A percentile compares a stretch with the other conserved stretches of the same genome.
These are phyloP conservation scores for Aleurites moluccanus DNA, from an alignment of 441 rosid genomes.

Conservation along the genomic window DNA sequence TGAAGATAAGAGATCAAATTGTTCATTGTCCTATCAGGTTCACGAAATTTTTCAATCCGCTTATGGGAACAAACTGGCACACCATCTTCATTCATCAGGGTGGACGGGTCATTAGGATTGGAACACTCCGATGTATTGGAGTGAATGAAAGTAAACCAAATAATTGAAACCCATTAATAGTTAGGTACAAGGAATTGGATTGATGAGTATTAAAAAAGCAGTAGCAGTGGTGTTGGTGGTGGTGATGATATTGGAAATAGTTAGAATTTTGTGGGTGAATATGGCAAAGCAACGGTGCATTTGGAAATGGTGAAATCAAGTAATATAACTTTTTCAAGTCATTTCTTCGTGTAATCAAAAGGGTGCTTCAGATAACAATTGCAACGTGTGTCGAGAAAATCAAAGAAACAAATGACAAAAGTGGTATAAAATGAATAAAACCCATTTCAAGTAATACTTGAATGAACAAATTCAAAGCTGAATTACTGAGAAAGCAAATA, in stretches of 20 bases:
- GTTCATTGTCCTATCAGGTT: conserved; percentile 55
- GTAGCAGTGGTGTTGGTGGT: conserved; percentile 3
- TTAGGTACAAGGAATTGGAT: conserved; percentile 31
- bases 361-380: not conserved
- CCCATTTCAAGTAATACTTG: not conserved
- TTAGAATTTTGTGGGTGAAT: conserved; percentile 33
- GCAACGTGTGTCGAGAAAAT: not conserved
- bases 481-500: conserved; percentile 1
- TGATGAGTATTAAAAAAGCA: conserved; percentile 27
- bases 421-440: not conserved
- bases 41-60: conserved; percentile 90
- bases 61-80: conserved; percentile 85
- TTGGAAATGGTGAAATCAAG: conserved; percentile 26
- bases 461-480: not conserved
- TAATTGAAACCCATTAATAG: conserved; percentile 36
- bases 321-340: conserved; percentile 6
- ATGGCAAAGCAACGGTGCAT: conserved; percentile 58
- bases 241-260: conserved; percentile 20
- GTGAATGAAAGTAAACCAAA: conserved; percentile 53
- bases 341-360: conserved; percentile 6
- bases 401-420: not conserved
- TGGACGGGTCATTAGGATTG: conserved; percentile 76
- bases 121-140: conserved; percentile 50
- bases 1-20: conserved; percentile 68
- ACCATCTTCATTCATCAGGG: conserved; percentile 86